Percentiles rank a stretch among this genome's conserved stretches.
Evolutionary conservation across 129 eudicot genomes (phyloP).

Genomic region (Artemisia argyi): DNA sequence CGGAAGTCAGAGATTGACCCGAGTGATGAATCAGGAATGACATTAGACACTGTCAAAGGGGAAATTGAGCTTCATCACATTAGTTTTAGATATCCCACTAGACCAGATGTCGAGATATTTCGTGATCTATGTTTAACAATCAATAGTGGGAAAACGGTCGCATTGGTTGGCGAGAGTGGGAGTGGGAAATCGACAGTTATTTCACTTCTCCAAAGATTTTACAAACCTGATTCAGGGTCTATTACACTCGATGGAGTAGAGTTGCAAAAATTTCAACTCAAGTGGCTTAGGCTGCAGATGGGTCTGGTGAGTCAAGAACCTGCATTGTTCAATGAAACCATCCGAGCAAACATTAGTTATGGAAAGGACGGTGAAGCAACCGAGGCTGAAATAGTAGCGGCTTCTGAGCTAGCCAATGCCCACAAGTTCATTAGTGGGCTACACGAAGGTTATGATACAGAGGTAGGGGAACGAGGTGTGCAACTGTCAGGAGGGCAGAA

Average conservation of each 20-base stretch:
- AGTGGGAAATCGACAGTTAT: conserved; percentile 79
- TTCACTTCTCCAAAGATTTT: conserved; percentile 62
- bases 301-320: conserved; percentile 85
- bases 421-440: conserved; percentile 67
- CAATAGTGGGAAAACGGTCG: conserved; percentile 73
- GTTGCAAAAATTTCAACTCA: conserved; percentile 53
- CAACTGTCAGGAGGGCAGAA: conserved; percentile 13
- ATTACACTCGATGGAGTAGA: conserved; percentile 63
- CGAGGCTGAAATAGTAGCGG: conserved; percentile 63
- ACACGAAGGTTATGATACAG: conserved; percentile 26
- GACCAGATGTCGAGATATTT: conserved; percentile 72
- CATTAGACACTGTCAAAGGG: conserved; percentile 57
- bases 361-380: conserved; percentile 67
- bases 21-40: conserved; percentile 68
- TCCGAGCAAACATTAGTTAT: conserved; percentile 66
- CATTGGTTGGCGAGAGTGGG: conserved; percentile 77
- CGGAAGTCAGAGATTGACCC: conserved; percentile 72
- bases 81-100: conserved; percentile 74
- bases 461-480: conserved; percentile 14
- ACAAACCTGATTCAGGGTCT: conserved; percentile 60
- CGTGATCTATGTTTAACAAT: conserved; percentile 64
- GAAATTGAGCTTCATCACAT: conserved; percentile 65
- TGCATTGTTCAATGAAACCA: conserved; percentile 59
- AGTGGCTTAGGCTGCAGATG: conserved; percentile 78
- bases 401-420: conserved; percentile 70